These are phyloP conservation scores for Cystofilobasidium capitatum DNA, from an alignment of 768 basidiomycete species.

Conservation along the genomic window DNA sequence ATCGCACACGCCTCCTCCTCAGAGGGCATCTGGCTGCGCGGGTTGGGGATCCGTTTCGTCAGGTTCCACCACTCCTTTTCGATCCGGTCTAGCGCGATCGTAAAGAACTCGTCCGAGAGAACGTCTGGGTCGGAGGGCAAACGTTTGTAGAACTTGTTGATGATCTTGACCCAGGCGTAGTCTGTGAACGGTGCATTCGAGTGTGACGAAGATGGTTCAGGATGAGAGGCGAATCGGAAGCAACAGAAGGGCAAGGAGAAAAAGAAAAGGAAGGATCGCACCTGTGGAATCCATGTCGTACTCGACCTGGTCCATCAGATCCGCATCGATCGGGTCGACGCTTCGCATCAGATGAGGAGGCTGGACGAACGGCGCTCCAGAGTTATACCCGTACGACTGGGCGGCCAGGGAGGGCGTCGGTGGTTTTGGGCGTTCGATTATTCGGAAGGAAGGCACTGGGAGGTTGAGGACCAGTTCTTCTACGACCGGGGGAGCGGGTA, in stretches of 20 bases:
- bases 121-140: constrained; percentile 59
- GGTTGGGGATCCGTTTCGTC: constrained; percentile 90
- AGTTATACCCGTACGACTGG: background rate
- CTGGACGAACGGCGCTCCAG: background rate
- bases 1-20: constrained; percentile 96
- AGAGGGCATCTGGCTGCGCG: constrained; percentile 72
- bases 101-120: constrained; percentile 77
- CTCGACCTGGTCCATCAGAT: constrained; percentile 85
- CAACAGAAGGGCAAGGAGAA: background rate
- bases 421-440: constrained; percentile 1
- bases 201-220: background rate
- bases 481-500: background rate
- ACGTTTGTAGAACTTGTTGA: constrained; percentile 60
- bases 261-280: constrained; percentile 45
- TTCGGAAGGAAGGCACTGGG: constrained; percentile 11
- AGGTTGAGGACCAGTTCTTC: background rate
- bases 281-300: constrained; percentile 99
- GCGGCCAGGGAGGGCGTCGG: background rate
- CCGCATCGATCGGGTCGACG: constrained; percentile 80
- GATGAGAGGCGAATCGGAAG: too few species aligned
- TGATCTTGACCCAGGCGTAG: constrained; percentile 81
- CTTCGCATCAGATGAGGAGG: background rate
- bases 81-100: constrained; percentile 91
- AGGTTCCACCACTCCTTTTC: constrained; percentile 99
- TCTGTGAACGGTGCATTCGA: constrained; percentile 46